A percentile compares a stretch with the other conserved stretches of the same genome.
Evolutionary conservation across 176 grass and related monocot genomes (phyloP).

Genomic region (Avena eriantha): DNA sequence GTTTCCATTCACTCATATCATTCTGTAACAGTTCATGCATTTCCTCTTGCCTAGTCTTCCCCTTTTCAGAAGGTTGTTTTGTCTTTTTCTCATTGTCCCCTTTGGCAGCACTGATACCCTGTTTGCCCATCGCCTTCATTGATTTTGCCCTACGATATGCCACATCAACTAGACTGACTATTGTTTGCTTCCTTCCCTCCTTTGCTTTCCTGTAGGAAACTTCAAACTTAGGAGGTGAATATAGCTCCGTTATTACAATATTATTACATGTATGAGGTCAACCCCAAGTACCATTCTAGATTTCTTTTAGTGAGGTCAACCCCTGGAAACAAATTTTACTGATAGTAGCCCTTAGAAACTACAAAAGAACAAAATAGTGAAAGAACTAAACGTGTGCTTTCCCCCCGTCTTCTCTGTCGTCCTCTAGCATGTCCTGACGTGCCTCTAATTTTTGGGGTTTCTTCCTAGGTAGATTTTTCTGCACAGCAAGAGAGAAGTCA

Average conservation of each 20-base stretch:
- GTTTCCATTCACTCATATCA: slow-evolving; percentile 93
- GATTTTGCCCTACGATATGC: slow-evolving; percentile 87
- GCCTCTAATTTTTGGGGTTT: slow-evolving; percentile 85
- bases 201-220: slow-evolving; percentile 49
- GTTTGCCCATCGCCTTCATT: slow-evolving; percentile 66
- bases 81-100: slow-evolving; percentile 53
- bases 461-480: slow-evolving; percentile 95
- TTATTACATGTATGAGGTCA: neutral
- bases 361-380: slow-evolving; percentile 30
- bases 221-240: slow-evolving; percentile 34
- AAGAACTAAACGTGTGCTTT: slow-evolving; percentile 56
- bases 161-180: slow-evolving; percentile 71
- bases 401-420: slow-evolving; percentile 60
- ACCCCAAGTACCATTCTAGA: too few relatives aligned
- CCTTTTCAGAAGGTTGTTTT: slow-evolving; percentile 60
- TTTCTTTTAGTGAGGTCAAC: too few relatives aligned
- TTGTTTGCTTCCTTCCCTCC: slow-evolving; percentile 61
- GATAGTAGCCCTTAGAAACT: neutral
- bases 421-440: slow-evolving; percentile 67
- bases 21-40: slow-evolving; percentile 88
- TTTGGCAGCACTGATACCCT: slow-evolving; percentile 50
- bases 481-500: neutral
- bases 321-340: too few relatives aligned
- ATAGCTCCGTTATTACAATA: neutral
- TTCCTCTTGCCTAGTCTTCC: slow-evolving; percentile 71